Base-by-base conservation (phyloP, 768 basidiomycete species). In the Boletus subcaerulescens region DNA sequence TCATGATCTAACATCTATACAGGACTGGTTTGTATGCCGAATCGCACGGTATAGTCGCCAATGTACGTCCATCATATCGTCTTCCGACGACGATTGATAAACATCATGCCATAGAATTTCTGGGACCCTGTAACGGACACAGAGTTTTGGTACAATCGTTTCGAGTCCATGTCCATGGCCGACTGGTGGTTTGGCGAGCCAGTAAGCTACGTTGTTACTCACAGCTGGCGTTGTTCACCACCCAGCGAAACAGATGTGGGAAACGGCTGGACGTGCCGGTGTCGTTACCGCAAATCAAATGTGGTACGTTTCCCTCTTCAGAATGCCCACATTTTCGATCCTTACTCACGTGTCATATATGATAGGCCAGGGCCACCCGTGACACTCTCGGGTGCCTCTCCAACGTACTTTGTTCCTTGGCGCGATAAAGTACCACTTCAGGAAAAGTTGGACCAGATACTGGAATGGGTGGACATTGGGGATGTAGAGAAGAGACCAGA, bases 131-230 rank as follows among this genome's bases (percentile, higher is more conserved):
- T 64, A 14, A 76, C 77, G 0, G 56, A 78, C 41, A 72, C 74
- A 9, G 83, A 85, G 60, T 95, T 96, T 65, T 78, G 83, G 52
- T 94, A 93, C 65, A 87, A 86, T 53, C 73, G 77, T 11, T 70
- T 77, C 11, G 76, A 82, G 9, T 81, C 82, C 4, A 80, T 78
- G 24, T 87, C 86, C 83, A 78, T 83, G 53, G 64, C 88, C 0
- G 64, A 74, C 0, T 97, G 93, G 91, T 96, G 94, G 93, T 69
- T 80, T 14, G 94, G 94, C 43, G 92, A 95, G 67, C 93, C 93
- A 18, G 93, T 94, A 57, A 60, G 82, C 53, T n/a, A n/a, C 20
- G 62, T 70, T 15, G 18, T 7, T 32, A 45, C 14, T 22, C 14
- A 15, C 24, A 22, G 6, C 40, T 31, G 26, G 2, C 13, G 10